A percentile compares a stretch with the other conserved stretches of the same genome.
Conservation (phyloP, 257 asterid species). For the Anisodus tanguticus region DNA sequence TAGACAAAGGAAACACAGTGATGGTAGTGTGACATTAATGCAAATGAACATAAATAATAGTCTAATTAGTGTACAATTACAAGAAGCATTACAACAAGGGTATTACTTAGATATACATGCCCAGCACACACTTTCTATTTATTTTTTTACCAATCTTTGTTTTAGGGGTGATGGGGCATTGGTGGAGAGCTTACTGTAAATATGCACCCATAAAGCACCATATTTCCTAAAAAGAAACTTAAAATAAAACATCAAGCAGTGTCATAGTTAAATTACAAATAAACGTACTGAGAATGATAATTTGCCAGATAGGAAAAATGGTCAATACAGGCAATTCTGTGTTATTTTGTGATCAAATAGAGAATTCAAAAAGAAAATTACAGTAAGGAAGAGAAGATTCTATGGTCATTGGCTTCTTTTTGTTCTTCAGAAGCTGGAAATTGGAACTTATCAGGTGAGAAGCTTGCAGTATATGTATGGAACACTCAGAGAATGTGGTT, state of each 20-base stretch:
- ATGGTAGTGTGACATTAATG: neutral
- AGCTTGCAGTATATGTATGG: conserved; percentile 2
- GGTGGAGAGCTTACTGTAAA: conserved; percentile 8
- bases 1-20: neutral
- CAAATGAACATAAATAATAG: neutral
- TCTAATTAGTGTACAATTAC: neutral
- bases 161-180: neutral
- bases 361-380: neutral
- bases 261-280: neutral
- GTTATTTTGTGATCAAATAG: neutral
- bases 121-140: neutral
- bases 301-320: neutral
- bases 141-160: neutral
- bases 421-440: conserved; percentile 14
- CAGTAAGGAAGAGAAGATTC: neutral
- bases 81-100: conserved; percentile 10
- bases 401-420: neutral
- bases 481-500: conserved; percentile 22
- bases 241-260: conserved; percentile 17
- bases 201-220: neutral
- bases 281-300: neutral
- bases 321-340: neutral
- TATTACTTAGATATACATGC: conserved; percentile 10
- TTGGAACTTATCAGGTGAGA: neutral
- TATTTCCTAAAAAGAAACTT: neutral